phyloP scores from a whole-genome alignment of 2,329 filamentous ascomycete genomes.

The Trichoderma sp. region DNA sequence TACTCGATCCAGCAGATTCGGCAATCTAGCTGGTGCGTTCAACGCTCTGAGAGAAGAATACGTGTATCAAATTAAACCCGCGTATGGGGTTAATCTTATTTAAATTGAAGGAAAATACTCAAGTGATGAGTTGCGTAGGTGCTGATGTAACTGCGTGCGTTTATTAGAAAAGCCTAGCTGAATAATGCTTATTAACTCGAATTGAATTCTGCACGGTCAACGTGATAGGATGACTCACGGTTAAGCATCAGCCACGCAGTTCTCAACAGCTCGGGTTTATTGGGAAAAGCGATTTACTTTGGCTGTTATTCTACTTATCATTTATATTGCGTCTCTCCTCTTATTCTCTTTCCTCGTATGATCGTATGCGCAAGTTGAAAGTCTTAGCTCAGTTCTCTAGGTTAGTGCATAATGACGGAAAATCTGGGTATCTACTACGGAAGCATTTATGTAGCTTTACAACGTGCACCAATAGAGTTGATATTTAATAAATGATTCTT shows the following conservation, averaged over 20 bases:
- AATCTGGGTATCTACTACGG: too few relatives aligned
- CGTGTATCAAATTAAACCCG: neutral
- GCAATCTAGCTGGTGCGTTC: neutral
- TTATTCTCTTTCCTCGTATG: neutral
- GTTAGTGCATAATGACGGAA: too few relatives aligned
- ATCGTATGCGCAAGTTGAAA: neutral
- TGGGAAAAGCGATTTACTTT: neutral
- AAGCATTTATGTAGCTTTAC: too few relatives aligned
- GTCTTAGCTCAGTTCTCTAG: too few relatives aligned
- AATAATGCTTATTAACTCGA: neutral
- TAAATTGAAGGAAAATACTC: neutral
- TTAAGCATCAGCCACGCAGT: neutral
- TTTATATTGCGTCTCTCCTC: fast-evolving
- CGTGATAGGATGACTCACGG: neutral
- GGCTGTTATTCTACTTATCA: neutral
- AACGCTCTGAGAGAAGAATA: neutral
- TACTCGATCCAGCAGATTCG: neutral
- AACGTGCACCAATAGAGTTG: too few relatives aligned
- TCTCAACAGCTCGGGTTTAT: neutral
- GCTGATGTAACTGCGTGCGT: neutral
- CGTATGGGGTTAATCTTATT: neutral
- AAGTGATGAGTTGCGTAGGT: neutral
- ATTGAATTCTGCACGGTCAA: neutral
- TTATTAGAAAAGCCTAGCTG: neutral
- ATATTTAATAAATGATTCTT: too few relatives aligned